These are phyloP conservation scores for Escovopsis sp. DNA, from an alignment of 2,329 filamentous ascomycete genomes.

Conservation along the genomic window DNA sequence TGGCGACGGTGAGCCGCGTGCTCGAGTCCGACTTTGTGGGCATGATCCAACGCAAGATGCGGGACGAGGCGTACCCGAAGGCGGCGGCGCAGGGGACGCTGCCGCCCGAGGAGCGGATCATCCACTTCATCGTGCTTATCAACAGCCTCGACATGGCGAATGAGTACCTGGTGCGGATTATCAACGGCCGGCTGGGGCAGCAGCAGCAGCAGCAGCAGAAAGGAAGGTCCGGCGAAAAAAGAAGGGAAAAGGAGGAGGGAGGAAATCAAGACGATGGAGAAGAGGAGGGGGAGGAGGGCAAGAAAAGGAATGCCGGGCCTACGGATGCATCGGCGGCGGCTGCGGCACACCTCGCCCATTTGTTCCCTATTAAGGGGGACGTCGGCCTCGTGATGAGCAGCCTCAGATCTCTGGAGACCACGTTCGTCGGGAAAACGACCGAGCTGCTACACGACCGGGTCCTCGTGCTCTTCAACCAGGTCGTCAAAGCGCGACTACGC, in stretches of 20 bases:
- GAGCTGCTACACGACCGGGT: slow-evolving; percentile 77
- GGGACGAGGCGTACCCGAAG: slow-evolving; percentile 84
- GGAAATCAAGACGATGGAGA: too few relatives aligned
- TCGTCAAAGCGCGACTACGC: slow-evolving; percentile 70
- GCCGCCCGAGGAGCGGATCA: slow-evolving; percentile 75
- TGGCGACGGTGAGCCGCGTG: slow-evolving; percentile 66
- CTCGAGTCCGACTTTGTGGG: slow-evolving; percentile 82
- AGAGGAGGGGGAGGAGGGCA: too few relatives aligned
- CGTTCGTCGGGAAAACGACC: slow-evolving; percentile 61
- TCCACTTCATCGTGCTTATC: slow-evolving; percentile 81
- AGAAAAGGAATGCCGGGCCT: slow-evolving; percentile 15
- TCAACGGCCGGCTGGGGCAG: slow-evolving; percentile 50
- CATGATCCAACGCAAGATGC: slow-evolving; percentile 96
- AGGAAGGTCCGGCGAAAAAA: too few relatives aligned
- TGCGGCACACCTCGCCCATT: slow-evolving; percentile 36
- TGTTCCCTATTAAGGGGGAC: slow-evolving; percentile 73
- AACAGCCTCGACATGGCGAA: slow-evolving; percentile 90
- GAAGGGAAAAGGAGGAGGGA: too few relatives aligned
- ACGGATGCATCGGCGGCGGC: slow-evolving; percentile 22
- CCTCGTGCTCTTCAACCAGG: slow-evolving; percentile 71
- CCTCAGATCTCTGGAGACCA: slow-evolving; percentile 51
- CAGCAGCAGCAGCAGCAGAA: too few relatives aligned
- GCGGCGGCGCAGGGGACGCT: slow-evolving; percentile 61
- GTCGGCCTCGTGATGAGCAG: slow-evolving; percentile 51
- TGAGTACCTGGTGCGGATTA: slow-evolving; percentile 80